These are phyloP conservation scores for Xylaria sp. DNA, from an alignment of 2,329 filamentous ascomycete genomes.

Conservation along the genomic window DNA sequence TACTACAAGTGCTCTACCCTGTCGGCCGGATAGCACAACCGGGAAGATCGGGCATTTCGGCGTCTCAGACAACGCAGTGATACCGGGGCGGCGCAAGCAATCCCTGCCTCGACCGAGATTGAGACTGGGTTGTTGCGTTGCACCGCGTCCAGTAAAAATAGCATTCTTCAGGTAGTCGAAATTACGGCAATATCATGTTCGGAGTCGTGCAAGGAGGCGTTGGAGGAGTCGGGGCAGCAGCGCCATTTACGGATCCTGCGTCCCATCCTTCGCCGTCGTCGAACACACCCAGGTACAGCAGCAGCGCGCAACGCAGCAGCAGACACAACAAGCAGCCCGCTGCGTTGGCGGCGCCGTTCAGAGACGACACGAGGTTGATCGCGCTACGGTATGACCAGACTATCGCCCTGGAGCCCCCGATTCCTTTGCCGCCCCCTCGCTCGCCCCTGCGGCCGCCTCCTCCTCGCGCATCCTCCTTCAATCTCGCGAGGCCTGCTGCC, in stretches of 20 bases:
- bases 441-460: constrained; percentile 51
- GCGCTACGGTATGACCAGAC: constrained; percentile 71
- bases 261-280: constrained; percentile 51
- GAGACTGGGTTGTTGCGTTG: constrained; percentile 21
- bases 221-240: constrained; percentile 30
- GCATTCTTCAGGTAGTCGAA: constrained; percentile 12
- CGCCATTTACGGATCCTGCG: constrained; percentile 31
- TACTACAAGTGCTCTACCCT: constrained; percentile 1
- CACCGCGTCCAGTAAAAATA: constrained; percentile 28
- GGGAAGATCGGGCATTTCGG: constrained; percentile 16
- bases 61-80: constrained; percentile 25
- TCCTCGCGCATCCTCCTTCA: constrained; percentile 46
- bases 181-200: constrained; percentile 35
- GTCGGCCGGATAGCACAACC: constrained; percentile 5
- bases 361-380: constrained; percentile 63
- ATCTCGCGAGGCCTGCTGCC: constrained; percentile 40
- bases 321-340: constrained; percentile 49
- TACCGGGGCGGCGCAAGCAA: constrained; percentile 29
- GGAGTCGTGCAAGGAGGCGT: constrained; percentile 31
- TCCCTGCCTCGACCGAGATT: constrained; percentile 7
- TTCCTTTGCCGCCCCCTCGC: constrained; percentile 61
- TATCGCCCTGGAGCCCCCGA: constrained; percentile 66
- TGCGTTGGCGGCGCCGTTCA: constrained; percentile 53
- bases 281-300: constrained; percentile 12
- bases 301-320: constrained; percentile 56